Evolutionary conservation across 75 land plant species (phyloP).

Genomic region (Pinus tabuliformis): DNA sequence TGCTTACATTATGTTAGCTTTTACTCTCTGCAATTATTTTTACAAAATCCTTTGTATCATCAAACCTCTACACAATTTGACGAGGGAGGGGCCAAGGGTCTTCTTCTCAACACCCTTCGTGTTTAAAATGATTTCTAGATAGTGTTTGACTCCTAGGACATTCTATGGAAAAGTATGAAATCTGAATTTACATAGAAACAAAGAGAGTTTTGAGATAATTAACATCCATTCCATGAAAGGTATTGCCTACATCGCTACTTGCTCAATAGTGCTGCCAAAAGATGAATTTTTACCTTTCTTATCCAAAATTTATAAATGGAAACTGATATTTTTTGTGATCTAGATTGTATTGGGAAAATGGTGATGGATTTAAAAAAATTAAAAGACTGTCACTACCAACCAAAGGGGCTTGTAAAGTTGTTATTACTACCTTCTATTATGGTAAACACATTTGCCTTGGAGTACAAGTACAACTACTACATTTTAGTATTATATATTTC

Average conservation of each 20-base stretch:
- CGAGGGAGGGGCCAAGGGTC: constrained; percentile 99
- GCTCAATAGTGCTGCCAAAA: constrained; percentile 93
- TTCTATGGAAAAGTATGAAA: constrained; percentile 55
- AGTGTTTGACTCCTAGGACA: constrained; percentile 86
- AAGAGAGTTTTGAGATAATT: constrained; percentile 46
- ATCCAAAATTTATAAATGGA: constrained; percentile 51
- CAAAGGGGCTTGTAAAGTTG: constrained; percentile 81
- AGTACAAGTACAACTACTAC: not conserved
- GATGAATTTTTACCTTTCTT: constrained; percentile 87
- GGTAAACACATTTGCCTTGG: constrained; percentile 79
- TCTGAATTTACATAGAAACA: constrained; percentile 8
- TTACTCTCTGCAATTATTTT: constrained; percentile 68
- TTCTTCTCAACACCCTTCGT: constrained; percentile 79
- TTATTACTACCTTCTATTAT: constrained; percentile 66
- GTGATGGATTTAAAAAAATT: constrained; percentile 48
- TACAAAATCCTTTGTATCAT: constrained; percentile 90
- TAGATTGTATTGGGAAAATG: constrained; percentile 74
- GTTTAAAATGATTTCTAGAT: constrained; percentile 81
- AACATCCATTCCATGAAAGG: constrained; percentile 79
- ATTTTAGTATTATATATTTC: too few relatives aligned
- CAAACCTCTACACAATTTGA: constrained; percentile 98
- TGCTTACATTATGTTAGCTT: not conserved
- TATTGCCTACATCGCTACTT: too few relatives aligned
- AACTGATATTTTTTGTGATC: not conserved
- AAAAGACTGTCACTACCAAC: constrained; percentile 90